Evolutionary conservation across 345 rosid genomes (phyloP).

Genomic region (Salix dunnii): DNA sequence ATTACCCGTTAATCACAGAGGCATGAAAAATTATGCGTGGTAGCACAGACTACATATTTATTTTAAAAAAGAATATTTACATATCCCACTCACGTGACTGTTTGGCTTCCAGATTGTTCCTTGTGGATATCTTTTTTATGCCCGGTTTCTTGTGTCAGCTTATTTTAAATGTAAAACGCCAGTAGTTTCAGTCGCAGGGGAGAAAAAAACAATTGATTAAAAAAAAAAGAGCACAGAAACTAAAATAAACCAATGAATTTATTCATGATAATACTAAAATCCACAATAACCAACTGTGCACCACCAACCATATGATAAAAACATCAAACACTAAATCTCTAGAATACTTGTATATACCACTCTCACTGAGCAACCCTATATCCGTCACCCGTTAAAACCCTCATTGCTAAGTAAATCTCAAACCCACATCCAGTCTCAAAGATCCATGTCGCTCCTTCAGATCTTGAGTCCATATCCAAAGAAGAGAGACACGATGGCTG

Average conservation of each 20-base stretch:
- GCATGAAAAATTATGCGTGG: neutral
- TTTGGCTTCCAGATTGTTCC: too few relatives aligned
- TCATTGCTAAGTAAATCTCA: neutral
- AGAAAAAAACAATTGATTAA: neutral
- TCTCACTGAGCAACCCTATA: neutral
- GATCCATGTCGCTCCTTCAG: slow-evolving; percentile 26
- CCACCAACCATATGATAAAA: neutral
- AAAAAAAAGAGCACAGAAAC: neutral
- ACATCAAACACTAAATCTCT: neutral
- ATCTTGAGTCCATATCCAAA: slow-evolving; percentile 51
- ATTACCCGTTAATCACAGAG: neutral
- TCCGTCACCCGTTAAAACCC: neutral
- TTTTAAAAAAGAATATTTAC: neutral
- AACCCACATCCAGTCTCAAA: neutral
- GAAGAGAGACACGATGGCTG: slow-evolving; percentile 37
- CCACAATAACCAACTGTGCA: slow-evolving; percentile 4
- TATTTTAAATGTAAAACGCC: too few relatives aligned
- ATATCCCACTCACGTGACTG: neutral
- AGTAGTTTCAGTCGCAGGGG: neutral
- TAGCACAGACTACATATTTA: neutral
- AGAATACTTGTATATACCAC: neutral
- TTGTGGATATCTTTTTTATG: too few relatives aligned
- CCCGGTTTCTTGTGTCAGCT: too few relatives aligned
- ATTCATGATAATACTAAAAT: neutral
- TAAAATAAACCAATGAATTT: neutral